phyloP scores from a whole-genome alignment of 192 early-diverging fungal species.

The Globomyces pollinis-pini region DNA sequence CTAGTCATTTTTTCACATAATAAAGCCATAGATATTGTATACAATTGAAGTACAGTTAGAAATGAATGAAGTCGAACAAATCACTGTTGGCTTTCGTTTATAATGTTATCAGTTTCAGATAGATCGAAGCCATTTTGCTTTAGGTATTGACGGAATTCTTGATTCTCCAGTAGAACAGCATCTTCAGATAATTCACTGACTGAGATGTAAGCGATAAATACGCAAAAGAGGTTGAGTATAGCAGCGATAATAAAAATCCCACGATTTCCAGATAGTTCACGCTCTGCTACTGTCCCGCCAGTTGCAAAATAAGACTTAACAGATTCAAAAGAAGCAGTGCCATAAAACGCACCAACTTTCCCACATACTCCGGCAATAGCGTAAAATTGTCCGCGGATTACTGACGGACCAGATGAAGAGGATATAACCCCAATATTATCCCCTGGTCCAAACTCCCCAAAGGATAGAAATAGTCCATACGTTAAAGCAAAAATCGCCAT shows the following conservation, averaged over 20 bases:
- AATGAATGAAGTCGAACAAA: too few species aligned
- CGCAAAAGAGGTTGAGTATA: background rate
- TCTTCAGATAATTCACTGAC: background rate
- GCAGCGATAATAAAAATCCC: conserved; percentile 32
- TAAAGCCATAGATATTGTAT: too few species aligned
- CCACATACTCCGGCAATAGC: conserved; percentile 11
- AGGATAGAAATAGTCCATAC: conserved; percentile 10
- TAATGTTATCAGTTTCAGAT: too few species aligned
- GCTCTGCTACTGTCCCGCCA: conserved; percentile 26
- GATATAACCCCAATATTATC: conserved; percentile 3
- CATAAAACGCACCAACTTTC: conserved; percentile 14
- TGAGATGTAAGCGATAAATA: background rate
- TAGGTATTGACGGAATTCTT: background rate
- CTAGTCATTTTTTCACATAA: too few species aligned
- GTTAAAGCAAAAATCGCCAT: conserved; percentile 6
- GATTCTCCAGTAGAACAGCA: background rate
- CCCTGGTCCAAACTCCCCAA: conserved; percentile 16
- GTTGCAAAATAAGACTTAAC: background rate
- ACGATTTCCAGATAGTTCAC: too few species aligned
- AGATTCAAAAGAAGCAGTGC: conserved; percentile 3
- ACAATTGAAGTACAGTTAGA: too few species aligned
- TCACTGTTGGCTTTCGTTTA: too few species aligned
- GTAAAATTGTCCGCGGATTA: conserved; percentile 12
- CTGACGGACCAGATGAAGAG: conserved; percentile 1
- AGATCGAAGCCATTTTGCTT: background rate